A percentile compares a stretch with the other conserved stretches of the same genome.
Evolutionary conservation across 2,329 filamentous ascomycete genomes (phyloP).

Genomic region (Chaetomium sp.): DNA sequence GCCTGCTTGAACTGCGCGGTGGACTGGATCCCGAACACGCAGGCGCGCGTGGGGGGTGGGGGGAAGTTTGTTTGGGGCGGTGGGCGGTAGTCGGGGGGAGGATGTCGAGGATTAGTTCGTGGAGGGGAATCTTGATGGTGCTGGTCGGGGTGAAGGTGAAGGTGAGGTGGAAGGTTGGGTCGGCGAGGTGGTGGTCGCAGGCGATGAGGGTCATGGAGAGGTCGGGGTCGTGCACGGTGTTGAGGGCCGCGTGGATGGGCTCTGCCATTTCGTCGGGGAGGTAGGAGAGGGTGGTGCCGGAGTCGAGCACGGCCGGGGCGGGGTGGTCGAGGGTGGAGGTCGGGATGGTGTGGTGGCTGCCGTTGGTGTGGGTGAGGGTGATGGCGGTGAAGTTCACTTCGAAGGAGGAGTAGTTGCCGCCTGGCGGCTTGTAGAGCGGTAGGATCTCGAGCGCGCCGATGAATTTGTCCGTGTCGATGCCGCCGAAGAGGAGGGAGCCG

Average conservation of each 20-base stretch:
- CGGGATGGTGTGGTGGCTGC: constrained; percentile 37
- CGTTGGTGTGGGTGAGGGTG: constrained; percentile 38
- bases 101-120: constrained; percentile 47
- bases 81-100: constrained; percentile 34
- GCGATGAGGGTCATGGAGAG: constrained; percentile 44
- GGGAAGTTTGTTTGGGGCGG: constrained; percentile 41
- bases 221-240: constrained; percentile 43
- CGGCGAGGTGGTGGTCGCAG: constrained; percentile 43
- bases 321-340: constrained; percentile 26
- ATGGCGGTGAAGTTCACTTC: constrained; percentile 43
- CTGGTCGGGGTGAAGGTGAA: constrained; percentile 37
- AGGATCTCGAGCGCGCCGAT: constrained; percentile 57
- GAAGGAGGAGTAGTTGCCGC: constrained; percentile 46
- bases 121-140: constrained; percentile 38
- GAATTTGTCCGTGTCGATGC: constrained; percentile 69
- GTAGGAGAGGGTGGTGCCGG: constrained; percentile 66
- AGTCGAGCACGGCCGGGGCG: constrained; percentile 64
- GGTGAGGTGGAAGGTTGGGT: constrained; percentile 42
- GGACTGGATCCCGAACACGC: constrained; percentile 58
- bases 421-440: constrained; percentile 52
- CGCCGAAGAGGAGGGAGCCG: constrained; percentile 69
- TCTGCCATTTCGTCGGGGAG: constrained; percentile 56
- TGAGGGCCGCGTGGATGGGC: constrained; percentile 43
- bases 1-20: constrained; percentile 33
- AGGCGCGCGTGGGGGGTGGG: constrained; percentile 39